Evolutionary conservation across 176 grass and related monocot species (phyloP).

Genomic region (Miscanthus lutarioriparius): DNA sequence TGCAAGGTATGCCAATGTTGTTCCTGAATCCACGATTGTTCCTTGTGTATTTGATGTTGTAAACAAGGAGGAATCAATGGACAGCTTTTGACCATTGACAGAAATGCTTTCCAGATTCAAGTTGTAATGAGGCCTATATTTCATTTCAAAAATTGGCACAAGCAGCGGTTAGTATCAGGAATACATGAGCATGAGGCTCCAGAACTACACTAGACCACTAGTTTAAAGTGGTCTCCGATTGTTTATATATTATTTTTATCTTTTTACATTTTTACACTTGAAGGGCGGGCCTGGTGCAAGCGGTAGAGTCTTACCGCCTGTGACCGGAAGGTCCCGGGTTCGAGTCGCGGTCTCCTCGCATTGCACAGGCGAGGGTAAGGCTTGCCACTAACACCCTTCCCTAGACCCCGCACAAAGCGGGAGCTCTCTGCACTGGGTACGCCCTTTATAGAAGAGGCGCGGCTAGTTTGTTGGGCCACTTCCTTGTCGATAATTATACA

Average conservation of each 20-base stretch:
- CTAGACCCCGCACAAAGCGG: no score
- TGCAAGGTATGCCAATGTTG: conserved; percentile 90
- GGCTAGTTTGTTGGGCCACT: no score
- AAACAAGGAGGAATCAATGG: conserved; percentile 82
- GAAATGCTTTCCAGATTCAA: conserved; percentile 89
- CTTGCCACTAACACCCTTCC: no score
- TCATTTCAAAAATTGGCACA: conserved; percentile 34
- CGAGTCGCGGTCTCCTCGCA: no score
- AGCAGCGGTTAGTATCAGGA: conserved; percentile 8
- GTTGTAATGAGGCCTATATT: conserved; percentile 89
- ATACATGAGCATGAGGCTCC: conserved; percentile 17
- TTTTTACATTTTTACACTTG: neutral
- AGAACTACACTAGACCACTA: neutral
- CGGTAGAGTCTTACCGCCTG: no score
- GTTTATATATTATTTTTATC: neutral
- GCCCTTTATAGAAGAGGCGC: no score
- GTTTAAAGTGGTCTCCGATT: conserved; percentile 21
- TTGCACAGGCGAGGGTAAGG: no score
- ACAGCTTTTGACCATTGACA: conserved; percentile 81
- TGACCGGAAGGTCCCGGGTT: no score
- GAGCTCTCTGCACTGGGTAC: no score
- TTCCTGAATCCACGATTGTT: conserved; percentile 96
- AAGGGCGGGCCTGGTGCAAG: no score
- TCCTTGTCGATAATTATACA: no score
- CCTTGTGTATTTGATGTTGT: conserved; percentile 90